Conservation (phyloP, 2,329 filamentous ascomycete species). For the Aureobasidium sp. region DNA sequence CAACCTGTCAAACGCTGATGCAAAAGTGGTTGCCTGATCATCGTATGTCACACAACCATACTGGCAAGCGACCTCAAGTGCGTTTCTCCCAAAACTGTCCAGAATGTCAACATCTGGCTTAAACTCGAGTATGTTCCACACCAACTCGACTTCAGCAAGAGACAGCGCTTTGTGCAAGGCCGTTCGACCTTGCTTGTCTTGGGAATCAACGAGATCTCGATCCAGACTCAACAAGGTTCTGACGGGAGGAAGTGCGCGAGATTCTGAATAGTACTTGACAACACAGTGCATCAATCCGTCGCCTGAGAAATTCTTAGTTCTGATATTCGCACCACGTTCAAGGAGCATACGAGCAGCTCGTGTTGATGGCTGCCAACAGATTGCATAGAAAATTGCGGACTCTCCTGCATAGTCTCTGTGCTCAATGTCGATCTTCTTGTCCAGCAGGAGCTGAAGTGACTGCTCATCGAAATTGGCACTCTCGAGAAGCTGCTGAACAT, state of each 20-base stretch:
- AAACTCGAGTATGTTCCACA: not conserved
- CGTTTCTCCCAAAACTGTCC: not conserved
- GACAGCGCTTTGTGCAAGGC: not conserved
- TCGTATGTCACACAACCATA: not conserved
- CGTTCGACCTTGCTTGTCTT: not conserved
- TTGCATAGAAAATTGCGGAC: not conserved
- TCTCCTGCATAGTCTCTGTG: not conserved
- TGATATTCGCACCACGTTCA: not conserved
- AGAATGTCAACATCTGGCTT: not conserved
- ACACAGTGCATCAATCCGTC: not conserved
- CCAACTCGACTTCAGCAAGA: not conserved
- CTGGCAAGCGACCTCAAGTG: not conserved
- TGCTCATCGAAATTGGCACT: not conserved
- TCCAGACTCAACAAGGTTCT: not conserved
- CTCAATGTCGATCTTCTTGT: not conserved
- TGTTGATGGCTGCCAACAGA: not conserved
- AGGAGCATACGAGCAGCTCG: not conserved
- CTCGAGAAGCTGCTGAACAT: too few relatives aligned
- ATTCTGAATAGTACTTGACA: not conserved
- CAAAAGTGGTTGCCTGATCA: too few relatives aligned
- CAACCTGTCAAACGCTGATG: too few relatives aligned
- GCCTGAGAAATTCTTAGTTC: not conserved
- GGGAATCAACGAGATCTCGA: not conserved
- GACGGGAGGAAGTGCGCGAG: not conserved
- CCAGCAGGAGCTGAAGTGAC: not conserved